Evolutionary conservation across 768 basidiomycete genomes (phyloP).

Genomic region (Macrolepiota fuliginosa): DNA sequence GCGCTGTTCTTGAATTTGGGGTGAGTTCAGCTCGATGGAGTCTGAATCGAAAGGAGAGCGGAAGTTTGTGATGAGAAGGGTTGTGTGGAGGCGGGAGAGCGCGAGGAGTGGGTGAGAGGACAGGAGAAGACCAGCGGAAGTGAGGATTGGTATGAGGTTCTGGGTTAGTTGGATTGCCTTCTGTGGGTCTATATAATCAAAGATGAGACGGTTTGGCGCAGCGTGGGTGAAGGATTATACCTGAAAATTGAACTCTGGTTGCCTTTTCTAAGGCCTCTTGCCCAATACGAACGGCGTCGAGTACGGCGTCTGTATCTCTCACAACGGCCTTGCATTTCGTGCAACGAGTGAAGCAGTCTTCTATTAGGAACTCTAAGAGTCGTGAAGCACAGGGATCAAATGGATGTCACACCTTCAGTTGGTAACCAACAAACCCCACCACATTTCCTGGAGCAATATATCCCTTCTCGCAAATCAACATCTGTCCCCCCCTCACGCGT

Average conservation of each 20-base stretch:
- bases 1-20: constrained; percentile 18
- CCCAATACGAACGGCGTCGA: constrained; percentile 66
- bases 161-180: constrained; percentile 60
- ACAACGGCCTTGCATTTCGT: constrained; percentile 50
- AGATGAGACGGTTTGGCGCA: neutral
- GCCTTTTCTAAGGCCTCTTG: constrained; percentile 78
- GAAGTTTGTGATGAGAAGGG: constrained; percentile 59
- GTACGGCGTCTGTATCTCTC: constrained; percentile 46
- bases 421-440: constrained; percentile 63
- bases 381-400: neutral
- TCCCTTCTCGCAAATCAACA: constrained; percentile 64
- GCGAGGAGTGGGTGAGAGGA: constrained; percentile 78
- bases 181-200: constrained; percentile 42
- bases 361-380: constrained; percentile 28
- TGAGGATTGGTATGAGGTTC: constrained; percentile 64
- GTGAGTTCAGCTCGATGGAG: constrained; percentile 23
- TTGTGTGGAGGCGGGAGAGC: constrained; percentile 66
- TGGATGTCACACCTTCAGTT: constrained; percentile 46
- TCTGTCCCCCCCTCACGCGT: constrained; percentile 6
- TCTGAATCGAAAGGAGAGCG: constrained; percentile 22
- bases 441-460: constrained; percentile 70
- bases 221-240: constrained; percentile 34
- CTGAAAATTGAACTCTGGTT: constrained; percentile 52
- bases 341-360: constrained; percentile 48
- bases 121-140: constrained; percentile 55